Evolutionary conservation across 768 basidiomycete genomes (phyloP).

Genomic region (Pisolithus sp.): DNA sequence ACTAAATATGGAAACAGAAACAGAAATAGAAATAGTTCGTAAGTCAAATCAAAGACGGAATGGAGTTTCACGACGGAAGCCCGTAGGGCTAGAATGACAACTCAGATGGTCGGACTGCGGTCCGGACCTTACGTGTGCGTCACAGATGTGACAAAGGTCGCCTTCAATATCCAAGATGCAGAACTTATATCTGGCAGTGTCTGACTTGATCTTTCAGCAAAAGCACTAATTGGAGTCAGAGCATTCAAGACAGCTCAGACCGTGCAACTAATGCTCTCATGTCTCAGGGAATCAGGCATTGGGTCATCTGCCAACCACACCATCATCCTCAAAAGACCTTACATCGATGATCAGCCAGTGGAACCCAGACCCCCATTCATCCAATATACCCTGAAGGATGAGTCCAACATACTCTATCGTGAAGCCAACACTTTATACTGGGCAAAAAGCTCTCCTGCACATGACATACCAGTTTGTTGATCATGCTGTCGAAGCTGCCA

Average conservation of each 20-base stretch:
- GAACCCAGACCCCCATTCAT: not conserved
- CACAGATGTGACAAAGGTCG: no score
- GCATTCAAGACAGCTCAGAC: slow-evolving; percentile 7
- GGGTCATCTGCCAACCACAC: not conserved
- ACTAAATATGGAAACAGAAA: no score
- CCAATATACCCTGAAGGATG: not conserved
- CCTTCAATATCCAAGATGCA: not conserved
- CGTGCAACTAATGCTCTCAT: not conserved
- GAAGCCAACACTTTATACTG: slow-evolving; percentile 5
- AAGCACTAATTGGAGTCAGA: not conserved
- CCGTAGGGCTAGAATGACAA: no score
- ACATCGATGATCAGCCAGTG: not conserved
- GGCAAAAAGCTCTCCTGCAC: slow-evolving; percentile 3
- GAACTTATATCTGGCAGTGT: not conserved
- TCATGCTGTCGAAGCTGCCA: not conserved
- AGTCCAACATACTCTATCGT: no score
- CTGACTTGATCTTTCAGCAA: not conserved
- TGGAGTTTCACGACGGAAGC: no score
- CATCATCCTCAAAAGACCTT: not conserved
- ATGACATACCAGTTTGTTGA: slow-evolving; percentile 7
- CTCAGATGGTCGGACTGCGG: no score
- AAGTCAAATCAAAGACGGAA: no score
- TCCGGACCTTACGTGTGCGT: no score
- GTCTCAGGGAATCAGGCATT: not conserved
- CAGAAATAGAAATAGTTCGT: no score